A percentile compares a stretch with the other conserved stretches of the same genome.
These are phyloP conservation scores for Funneliformis mosseae DNA, from an alignment of 192 early-diverging fungal genomes.

Conservation along the genomic window DNA sequence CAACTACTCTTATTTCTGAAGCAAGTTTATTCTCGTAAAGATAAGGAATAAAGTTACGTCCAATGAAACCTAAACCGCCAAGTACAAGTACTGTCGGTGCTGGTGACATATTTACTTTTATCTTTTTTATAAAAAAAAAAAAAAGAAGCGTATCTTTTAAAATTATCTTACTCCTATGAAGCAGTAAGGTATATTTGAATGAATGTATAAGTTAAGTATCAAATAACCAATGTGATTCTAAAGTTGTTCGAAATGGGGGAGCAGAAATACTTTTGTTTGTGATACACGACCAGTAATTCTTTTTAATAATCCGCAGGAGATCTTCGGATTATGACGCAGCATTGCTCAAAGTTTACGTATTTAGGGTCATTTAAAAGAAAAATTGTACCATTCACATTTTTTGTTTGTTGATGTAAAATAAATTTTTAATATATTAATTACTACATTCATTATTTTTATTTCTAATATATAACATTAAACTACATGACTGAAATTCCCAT, in stretches of 20 bases:
- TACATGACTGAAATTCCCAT: neutral
- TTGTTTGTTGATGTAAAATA: too few species aligned
- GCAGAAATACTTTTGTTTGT: neutral
- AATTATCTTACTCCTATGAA: neutral
- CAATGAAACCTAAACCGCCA: constrained; percentile 86
- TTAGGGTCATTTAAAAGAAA: too few species aligned
- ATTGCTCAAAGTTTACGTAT: too few species aligned
- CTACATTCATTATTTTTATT: neutral
- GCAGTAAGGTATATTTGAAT: neutral
- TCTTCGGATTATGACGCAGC: too few species aligned
- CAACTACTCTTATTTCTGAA: constrained; percentile 67
- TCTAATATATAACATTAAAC: neutral
- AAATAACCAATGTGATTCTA: neutral
- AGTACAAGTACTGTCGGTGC: constrained; percentile 71
- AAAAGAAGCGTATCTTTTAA: neutral
- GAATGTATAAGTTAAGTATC: constrained; percentile 4
- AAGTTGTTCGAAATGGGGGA: neutral
- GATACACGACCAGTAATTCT: neutral
- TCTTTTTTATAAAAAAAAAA: neutral
- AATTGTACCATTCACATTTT: too few species aligned
- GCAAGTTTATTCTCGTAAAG: constrained; percentile 70
- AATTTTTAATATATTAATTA: too few species aligned
- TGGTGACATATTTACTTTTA: constrained; percentile 40
- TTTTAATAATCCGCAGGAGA: too few species aligned
- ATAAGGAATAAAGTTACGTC: constrained; percentile 74